Conservation (phyloP, 371 early-diverging fungal genomes). For the Apophysomyces ossiformis region DNA sequence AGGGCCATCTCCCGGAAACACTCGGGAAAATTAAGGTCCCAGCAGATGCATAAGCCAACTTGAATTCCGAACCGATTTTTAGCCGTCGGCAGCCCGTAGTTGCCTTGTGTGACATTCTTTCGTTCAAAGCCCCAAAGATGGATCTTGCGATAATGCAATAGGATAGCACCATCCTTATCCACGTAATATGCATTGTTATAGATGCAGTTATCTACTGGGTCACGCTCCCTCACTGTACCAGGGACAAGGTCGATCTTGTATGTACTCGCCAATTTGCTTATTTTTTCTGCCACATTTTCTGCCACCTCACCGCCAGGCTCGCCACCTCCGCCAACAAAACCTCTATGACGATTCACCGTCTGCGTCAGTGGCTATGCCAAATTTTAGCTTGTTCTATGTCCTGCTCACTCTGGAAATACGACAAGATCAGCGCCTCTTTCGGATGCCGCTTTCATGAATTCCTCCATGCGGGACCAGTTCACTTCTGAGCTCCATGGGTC, state of each 20-base stretch:
- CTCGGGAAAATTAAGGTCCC: constrained; percentile 43
- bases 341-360: constrained; percentile 4
- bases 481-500: constrained; percentile 5
- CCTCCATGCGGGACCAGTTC: constrained; percentile 24
- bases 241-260: constrained; percentile 42
- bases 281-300: constrained; percentile 15
- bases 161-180: constrained; percentile 34
- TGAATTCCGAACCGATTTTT: constrained; percentile 41
- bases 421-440: constrained; percentile 20
- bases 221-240: constrained; percentile 37
- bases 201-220: constrained; percentile 25
- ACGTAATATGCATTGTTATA: constrained; percentile 43
- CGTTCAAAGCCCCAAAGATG: constrained; percentile 49
- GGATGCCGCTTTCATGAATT: constrained; percentile 22
- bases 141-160: constrained; percentile 39
- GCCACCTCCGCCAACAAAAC: constrained; percentile 24
- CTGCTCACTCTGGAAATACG: constrained; percentile 35
- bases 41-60: constrained; percentile 41
- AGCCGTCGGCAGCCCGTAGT: constrained; percentile 23
- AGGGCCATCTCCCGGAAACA: constrained; percentile 38
- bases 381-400: not conserved
- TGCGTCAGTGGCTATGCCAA: not conserved
- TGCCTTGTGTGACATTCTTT: constrained; percentile 23
- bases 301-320: not conserved
- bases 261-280: constrained; percentile 24